Percentiles rank a stretch among this genome's conserved stretches.
phyloP scores from a whole-genome alignment of 257 asterid species.

The Fraxinus anomala region DNA sequence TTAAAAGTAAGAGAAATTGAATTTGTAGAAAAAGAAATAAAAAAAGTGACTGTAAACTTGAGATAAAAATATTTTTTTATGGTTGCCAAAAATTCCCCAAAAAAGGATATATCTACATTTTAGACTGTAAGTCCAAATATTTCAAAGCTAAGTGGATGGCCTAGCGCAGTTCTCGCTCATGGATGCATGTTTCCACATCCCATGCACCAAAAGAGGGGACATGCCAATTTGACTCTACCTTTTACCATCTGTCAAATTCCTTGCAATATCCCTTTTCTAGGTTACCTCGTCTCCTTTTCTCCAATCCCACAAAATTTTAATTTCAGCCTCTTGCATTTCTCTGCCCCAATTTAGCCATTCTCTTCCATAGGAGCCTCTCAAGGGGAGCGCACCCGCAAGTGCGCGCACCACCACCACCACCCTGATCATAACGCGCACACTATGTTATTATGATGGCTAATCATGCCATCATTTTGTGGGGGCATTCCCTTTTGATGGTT shows the following conservation, averaged over 20 bases:
- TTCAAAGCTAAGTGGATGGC: conserved; percentile 15
- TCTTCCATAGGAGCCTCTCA: conserved; percentile 31
- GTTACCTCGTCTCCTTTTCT: conserved; percentile 23
- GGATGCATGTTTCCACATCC: conserved; percentile 20
- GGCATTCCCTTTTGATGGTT: not conserved
- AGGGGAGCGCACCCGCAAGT: conserved; percentile 47
- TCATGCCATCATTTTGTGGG: conserved; percentile 11
- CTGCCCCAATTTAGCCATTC: conserved; percentile 33
- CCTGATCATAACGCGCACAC: not conserved
- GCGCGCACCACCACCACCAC: conserved; percentile 40
- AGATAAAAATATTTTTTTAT: no score
- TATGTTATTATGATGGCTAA: conserved; percentile 28
- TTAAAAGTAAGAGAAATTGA: no score
- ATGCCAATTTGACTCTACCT: conserved; percentile 29
- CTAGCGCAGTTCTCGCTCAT: conserved; percentile 30
- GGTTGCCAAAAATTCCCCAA: not conserved
- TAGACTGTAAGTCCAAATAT: not conserved
- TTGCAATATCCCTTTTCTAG: conserved; percentile 29
- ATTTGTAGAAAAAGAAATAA: no score
- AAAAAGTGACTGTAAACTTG: no score
- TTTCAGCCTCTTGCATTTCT: conserved; percentile 33
- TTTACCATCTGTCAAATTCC: conserved; percentile 43
- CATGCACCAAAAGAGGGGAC: conserved; percentile 38
- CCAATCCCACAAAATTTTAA: conserved; percentile 36
- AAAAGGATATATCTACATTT: not conserved